Conservation (phyloP, 768 basidiomycete species). For the Multifurca ochricompacta region DNA sequence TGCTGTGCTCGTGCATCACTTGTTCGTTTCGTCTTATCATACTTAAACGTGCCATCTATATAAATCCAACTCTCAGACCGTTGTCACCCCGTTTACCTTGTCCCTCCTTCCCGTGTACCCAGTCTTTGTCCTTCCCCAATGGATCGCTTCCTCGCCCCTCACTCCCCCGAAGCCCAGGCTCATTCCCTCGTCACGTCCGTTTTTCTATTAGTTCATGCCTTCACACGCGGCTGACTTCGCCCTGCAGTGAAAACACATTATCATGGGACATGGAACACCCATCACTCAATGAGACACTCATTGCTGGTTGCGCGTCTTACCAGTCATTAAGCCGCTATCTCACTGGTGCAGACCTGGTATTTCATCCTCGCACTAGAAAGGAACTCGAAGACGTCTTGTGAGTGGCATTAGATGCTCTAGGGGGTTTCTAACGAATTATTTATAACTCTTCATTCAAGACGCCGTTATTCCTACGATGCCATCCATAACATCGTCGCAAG, state of each 20-base stretch:
- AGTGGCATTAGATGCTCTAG: constrained; percentile 25
- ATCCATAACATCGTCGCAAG: constrained; percentile 75
- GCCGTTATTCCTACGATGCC: constrained; percentile 69
- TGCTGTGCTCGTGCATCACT: neutral
- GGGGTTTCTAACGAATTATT: neutral
- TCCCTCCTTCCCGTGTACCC: neutral
- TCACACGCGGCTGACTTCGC: constrained; percentile 13
- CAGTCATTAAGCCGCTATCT: constrained; percentile 70
- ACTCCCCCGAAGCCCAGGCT: constrained; percentile 67
- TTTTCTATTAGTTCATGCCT: neutral
- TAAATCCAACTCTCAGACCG: constrained; percentile 1
- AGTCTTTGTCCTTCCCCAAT: constrained; percentile 29
- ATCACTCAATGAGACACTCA: constrained; percentile 61
- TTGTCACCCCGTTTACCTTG: neutral
- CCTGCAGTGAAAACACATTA: constrained; percentile 53
- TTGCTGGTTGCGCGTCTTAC: constrained; percentile 76
- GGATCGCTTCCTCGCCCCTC: constrained; percentile 67
- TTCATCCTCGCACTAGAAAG: constrained; percentile 52
- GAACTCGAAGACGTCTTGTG: constrained; percentile 71
- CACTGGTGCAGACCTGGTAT: constrained; percentile 60
- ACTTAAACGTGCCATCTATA: neutral
- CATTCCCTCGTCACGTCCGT: constrained; percentile 60
- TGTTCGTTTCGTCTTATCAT: neutral
- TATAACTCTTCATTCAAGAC: constrained; percentile 33
- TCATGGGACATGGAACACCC: constrained; percentile 66